phyloP scores from a whole-genome alignment of 768 basidiomycete species.

The Suillus discolor region DNA sequence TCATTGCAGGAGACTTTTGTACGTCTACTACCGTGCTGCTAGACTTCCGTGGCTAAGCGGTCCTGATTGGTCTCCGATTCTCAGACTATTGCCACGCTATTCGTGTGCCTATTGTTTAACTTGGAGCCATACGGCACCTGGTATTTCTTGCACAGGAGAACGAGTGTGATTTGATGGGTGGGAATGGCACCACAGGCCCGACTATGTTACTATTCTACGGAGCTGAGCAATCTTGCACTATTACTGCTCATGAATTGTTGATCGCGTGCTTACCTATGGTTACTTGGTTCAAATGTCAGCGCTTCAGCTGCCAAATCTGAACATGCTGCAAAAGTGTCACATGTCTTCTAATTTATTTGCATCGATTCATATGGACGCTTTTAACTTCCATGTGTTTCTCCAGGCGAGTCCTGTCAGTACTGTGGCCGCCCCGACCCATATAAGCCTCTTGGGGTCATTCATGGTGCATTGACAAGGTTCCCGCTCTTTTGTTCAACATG shows the following conservation, averaged over 20 bases:
- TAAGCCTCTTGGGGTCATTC: neutral
- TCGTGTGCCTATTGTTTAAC: neutral
- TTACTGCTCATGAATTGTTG: neutral
- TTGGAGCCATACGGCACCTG: neutral
- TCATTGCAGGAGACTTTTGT: neutral
- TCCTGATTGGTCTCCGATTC: neutral
- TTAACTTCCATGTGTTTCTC: neutral
- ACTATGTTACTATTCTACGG: neutral
- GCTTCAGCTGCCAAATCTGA: neutral
- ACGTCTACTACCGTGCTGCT: neutral
- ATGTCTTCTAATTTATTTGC: conserved; percentile 1
- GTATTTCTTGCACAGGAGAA: neutral
- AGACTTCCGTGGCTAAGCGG: neutral
- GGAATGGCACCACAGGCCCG: neutral
- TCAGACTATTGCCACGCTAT: neutral
- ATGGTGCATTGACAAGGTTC: too few relatives aligned
- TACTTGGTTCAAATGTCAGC: neutral
- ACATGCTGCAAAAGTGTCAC: neutral
- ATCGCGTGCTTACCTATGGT: neutral
- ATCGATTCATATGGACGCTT: neutral
- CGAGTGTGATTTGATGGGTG: neutral
- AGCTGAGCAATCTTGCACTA: neutral
- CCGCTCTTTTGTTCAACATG: neutral
- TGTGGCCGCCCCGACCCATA: neutral
- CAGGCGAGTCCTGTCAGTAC: neutral